Evolutionary conservation across 2,329 filamentous ascomycete genomes (phyloP), one percentile per base, ranked within the genome.

Genomic region (Pseudocercospora macadamiae): DNA sequence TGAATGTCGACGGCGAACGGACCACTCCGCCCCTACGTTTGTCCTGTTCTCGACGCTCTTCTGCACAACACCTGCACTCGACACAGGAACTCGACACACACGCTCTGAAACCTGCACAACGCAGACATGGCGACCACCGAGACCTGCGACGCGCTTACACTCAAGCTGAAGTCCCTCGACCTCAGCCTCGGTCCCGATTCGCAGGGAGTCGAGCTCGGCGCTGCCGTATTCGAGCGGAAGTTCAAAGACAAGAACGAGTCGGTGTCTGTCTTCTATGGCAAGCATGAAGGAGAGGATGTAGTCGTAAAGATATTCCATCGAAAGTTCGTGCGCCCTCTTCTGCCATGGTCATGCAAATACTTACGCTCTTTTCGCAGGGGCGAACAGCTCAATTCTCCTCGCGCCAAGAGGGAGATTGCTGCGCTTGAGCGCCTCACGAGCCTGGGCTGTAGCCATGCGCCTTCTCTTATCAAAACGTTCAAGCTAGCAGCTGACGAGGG

Each of bases 261-360:
- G 23, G 49, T 39, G 2, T 16, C 16, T 9, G 49, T 36, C 12
- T 21, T 19, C 14, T 18, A 36, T 8, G 34, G 34, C 3, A 37
- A 36, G 12, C 16, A 21, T n/a, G 7, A 53, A n/a, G 14, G 21
- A 18, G 34, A 23, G 14, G 54, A 56, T 0, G 45, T 56, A 19
- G 37, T 56, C 14, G 34, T 56, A 30, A 56, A 56, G 45, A 34
- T 56, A 14, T 56, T 56, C 54, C 39, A 42, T 42, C 37, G 23
- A 19, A 42, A 42, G 37, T 42, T 19, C 23, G 37, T 12, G 18
- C 16, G 8, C 10, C 2, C 37, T 42, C 36, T n/a, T 8, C 1
- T 19, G 16, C 3, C 10, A 49, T 14, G 28, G 14, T 25, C n/a
- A n/a, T n/a, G n/a, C n/a, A n/a, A n/a, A n/a, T n/a, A n/a, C n/a